Base-by-base conservation (phyloP, 805 yeast genomes). In the Aciculoconidium aculeatum region DNA sequence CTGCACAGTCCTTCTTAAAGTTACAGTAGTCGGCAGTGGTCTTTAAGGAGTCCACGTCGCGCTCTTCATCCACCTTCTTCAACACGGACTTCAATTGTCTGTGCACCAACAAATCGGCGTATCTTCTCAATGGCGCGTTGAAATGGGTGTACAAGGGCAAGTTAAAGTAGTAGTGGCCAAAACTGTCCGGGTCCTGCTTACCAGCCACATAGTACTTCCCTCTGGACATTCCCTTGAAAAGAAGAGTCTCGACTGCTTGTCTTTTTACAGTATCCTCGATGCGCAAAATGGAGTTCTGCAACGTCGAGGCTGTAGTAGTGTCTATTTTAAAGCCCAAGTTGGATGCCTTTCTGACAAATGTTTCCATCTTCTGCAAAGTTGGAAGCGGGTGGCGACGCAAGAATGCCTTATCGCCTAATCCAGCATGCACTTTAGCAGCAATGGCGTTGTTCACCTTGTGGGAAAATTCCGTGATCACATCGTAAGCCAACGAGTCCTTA, bases 1-100 rank as follows among this genome's bases (percentile, higher is more conserved):
- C 77, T 2, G 97, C 92, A 54, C 96, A 88, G 49, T 90, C 97
- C 51, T 87, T 85, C 57, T 88, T 87, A 69, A 90, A 92, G 45
- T 86, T 87, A 58, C 96, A 90, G 53, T 87, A 88, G 47, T 90
- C 96, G 7, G 95, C 80, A 17, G 84, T 72, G 45, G 84, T 80
- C 47, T 83, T 80, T 44, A 88, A 63, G 0, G 87, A 65, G 21
- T 82, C 90, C 30, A 75, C 49, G 36, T 78, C 85, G 17, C 29
- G 40, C 23, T 40, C 70, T 10, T 65, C 70, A 6, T 47, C 35
- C 3, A 53, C 56, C 21, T 54, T 47, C 20, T 55, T 58, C 21
- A 92, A 53, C 15, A 80, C 73, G 2, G 76, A 54, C 51, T 84
- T 88, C 42, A 92, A 61, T 60, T 92, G 98, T 45, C 96, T 75